Evolutionary conservation across 495 filamentous ascomycete species (phyloP), one percentile per base, ranked within the genome.

Genomic region (Amphirosellinia nigrospora): DNA sequence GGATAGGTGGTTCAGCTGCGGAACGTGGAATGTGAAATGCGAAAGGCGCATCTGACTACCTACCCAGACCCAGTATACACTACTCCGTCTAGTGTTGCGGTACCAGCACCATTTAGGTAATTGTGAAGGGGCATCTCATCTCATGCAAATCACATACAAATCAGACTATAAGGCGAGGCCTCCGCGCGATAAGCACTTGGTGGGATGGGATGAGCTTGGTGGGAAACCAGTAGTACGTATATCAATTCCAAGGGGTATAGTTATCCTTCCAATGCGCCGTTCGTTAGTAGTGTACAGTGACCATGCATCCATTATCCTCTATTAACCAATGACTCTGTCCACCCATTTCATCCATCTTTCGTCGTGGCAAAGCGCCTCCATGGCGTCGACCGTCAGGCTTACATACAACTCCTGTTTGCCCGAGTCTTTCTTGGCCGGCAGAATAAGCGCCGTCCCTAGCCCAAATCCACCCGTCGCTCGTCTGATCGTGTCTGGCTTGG

Each of bases 321-420:
- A 73, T 76, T 67, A 78, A 68, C 74, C 76, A 70, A 78, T 76
- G 70, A 77, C 65, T 66, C 72, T 77, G 63, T 79, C 74, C 58
- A 78, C 69, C 75, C 78, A 79, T 55, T 58, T 30, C 70, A 72
- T 77, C 78, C 78, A 80, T 39, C 75, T 75, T 28, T 71, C 69
- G 62, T 80, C 76, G 62, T 69, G 60, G 72, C 74, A 77, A 52
- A 80, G 69, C 65, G 74, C 70, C 65, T 71, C 71, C 76, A 80
- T 80, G 48, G 76, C 73, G 50, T 74, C 70, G 43, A 74, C 70
- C 39, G 78, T 72, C 72, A 80, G 62, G 76, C 74, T 78, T 43
- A 80, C 76, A 48, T 75, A 75, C 34, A 78, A 64, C 43, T 80
- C 76, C 48, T 77, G 75, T 70, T 68, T 71, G 56, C 59, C 56